Percentiles rank a stretch among this genome's conserved stretches.
These are phyloP conservation scores for Pleurotus tuber-regium DNA, from an alignment of 768 basidiomycete genomes.

Conservation along the genomic window DNA sequence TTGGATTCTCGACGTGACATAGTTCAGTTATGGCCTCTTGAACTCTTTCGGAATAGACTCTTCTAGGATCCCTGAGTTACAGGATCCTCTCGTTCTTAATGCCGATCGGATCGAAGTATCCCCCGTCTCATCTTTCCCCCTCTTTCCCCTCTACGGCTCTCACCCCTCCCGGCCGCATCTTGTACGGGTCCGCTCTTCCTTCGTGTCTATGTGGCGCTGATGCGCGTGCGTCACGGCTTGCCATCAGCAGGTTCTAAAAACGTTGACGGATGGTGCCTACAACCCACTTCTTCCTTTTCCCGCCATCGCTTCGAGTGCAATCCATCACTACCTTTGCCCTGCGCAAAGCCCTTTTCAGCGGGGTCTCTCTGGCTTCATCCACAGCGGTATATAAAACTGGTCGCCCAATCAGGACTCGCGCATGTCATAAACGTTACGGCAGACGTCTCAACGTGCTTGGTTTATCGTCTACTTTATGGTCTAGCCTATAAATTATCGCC, in stretches of 20 bases:
- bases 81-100: not conserved
- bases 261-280: slow-evolving; percentile 2
- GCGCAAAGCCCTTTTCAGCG: too few species aligned
- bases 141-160: not conserved
- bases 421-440: not conserved
- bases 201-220: not conserved
- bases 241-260: not conserved
- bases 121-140: not conserved
- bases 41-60: not conserved
- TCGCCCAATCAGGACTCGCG: too few species aligned
- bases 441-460: not conserved
- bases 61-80: not conserved
- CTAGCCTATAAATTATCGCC: not conserved
- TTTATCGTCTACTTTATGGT: not conserved
- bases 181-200: slow-evolving; percentile 1
- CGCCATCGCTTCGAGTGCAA: not conserved
- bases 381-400: too few species aligned
- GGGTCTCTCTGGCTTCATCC: too few species aligned
- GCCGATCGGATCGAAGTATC: slow-evolving; percentile 3
- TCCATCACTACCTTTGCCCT: not conserved
- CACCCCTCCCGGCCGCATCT: slow-evolving; percentile 2
- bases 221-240: not conserved
- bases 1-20: not conserved
- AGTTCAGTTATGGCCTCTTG: not conserved
- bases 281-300: not conserved